Evolutionary conservation across 2,329 filamentous ascomycete species (phyloP).

Genomic region (Colletotrichum siamense): DNA sequence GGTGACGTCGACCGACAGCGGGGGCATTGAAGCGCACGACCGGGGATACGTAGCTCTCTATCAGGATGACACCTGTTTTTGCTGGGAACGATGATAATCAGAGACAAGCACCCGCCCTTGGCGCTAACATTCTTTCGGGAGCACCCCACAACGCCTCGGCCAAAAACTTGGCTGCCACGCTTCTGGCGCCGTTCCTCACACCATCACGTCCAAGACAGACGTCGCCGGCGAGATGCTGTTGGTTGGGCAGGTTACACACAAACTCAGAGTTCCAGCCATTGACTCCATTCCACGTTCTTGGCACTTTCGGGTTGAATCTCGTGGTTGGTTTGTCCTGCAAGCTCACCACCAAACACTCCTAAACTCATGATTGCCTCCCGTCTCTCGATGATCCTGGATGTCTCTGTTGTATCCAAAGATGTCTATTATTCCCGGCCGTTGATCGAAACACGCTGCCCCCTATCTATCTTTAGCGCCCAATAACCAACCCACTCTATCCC

Average conservation of each 20-base stretch:
- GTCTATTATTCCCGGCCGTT: neutral
- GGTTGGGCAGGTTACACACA: neutral
- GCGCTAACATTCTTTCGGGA: neutral
- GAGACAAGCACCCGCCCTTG: neutral
- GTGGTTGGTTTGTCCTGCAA: neutral
- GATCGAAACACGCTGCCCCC: neutral
- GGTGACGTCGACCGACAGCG: conserved; percentile 17
- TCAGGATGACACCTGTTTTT: fast-evolving
- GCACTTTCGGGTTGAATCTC: neutral
- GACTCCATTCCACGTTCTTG: neutral
- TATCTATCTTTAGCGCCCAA: neutral
- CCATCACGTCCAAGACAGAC: neutral
- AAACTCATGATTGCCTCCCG: neutral
- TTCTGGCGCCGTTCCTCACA: neutral
- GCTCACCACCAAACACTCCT: neutral
- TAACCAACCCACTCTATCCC: neutral
- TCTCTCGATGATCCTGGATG: neutral
- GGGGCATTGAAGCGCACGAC: neutral
- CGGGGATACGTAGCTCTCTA: neutral
- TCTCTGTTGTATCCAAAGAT: neutral
- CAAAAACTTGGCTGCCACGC: conserved; percentile 9
- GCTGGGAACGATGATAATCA: neutral
- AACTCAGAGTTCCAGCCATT: neutral
- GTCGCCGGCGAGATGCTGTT: neutral
- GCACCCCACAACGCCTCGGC: neutral